Base-by-base conservation (phyloP, 768 basidiomycete genomes). In the Tephrocybe sp. region DNA sequence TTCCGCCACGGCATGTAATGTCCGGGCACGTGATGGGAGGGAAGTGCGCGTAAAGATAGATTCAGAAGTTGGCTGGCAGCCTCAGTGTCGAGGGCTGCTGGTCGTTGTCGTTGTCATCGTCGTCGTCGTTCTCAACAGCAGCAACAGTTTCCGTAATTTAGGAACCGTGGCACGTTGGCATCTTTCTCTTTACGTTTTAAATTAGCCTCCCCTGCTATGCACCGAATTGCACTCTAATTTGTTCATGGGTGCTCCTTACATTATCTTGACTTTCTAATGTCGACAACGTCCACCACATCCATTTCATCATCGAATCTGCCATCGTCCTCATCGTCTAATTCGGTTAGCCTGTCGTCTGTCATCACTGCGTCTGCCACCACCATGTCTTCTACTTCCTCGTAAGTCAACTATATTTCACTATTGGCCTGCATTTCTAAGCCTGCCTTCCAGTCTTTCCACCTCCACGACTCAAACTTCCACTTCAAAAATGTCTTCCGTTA, bases 321-420 rank as follows among this genome's bases (percentile, higher is more conserved):
- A 45, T 45, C 56, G 48, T 48, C 47, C 9, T 39, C 59, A 42
- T 56, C 63, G 39, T 52, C 59, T 49, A 52, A 55, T 39, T 52
- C 59, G 36, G 48, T 60, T 44, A 31, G 53, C 13, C 44, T 57
- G 43, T 49, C 56, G 48, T 40, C 56, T 13, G 34, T 39, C 40
- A 51, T 39, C 39, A 22, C 44, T 26, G 48, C 51, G 52, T n/a
- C 41, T 34, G 20, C 55, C 36, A 48, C 52, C 30, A 44, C 57
- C 31, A 46, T 48, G 36, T 54, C 61, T 33, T 47, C 52, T 17
- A 49, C 39, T 8, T 51, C 49, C 45, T 53, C 58, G 51, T 51
- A 42, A 44, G 43, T 38, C 10, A 16, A 39, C 38, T 17, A 4
- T 7, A 14, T 35, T 5, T 9, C 19, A 23, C 8, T 16, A 1